Conservation (phyloP, 1,284 basidiomycete species). For the Microbotryum violaceum region DNA sequence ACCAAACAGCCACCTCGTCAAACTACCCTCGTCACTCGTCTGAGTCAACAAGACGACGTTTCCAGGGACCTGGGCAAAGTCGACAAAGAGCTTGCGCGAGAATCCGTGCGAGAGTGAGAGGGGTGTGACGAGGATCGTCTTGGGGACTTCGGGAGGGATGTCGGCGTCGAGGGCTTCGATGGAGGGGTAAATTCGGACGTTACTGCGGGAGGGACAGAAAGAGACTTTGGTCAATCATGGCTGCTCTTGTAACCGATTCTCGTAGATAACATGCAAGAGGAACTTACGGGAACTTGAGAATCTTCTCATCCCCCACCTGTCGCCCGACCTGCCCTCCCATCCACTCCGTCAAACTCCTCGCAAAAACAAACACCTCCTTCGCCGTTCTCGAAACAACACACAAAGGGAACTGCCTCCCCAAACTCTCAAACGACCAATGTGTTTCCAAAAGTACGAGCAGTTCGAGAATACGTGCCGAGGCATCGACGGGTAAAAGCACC, state of each 20-base stretch:
- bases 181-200: constrained; percentile 80
- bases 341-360: constrained; percentile 98
- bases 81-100: constrained; percentile 72
- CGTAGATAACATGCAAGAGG: constrained; percentile 60
- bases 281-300: constrained; percentile 43
- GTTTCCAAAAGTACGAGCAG: constrained; percentile 91
- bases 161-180: constrained; percentile 70
- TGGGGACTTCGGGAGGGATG: constrained; percentile 69
- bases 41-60: constrained; percentile 79
- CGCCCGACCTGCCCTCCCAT: constrained; percentile 51
- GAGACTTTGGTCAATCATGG: constrained; percentile 9
- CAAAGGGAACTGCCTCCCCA: constrained; percentile 59
- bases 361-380: constrained; percentile 87
- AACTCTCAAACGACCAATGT: constrained; percentile 78
- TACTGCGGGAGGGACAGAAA: constrained; percentile 46
- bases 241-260: not conserved
- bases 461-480: constrained; percentile 86
- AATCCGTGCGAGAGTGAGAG: constrained; percentile 87
- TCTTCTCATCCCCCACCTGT: constrained; percentile 42
- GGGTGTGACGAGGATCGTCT: constrained; percentile 87
- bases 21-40: constrained; percentile 64
- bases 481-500: constrained; percentile 77
- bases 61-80: constrained; percentile 53
- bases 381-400: constrained; percentile 86
- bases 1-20: constrained; percentile 71